phyloP scores from a whole-genome alignment of 352 stramenopile species.

The Phytophthora foliorum region DNA sequence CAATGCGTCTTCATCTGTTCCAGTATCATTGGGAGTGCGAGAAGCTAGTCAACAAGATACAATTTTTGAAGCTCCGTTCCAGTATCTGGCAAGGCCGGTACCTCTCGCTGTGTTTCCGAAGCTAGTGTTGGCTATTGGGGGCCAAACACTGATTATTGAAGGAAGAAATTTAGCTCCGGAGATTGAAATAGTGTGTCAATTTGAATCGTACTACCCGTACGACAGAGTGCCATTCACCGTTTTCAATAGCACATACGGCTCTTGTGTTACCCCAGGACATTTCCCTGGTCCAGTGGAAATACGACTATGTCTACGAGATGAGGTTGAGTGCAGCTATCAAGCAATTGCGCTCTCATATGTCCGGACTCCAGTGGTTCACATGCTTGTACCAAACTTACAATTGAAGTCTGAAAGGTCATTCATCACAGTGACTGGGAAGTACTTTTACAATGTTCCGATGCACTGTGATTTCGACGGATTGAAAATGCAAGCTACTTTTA shows the following conservation, averaged over 20 bases:
- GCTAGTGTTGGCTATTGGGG: conserved; percentile 16
- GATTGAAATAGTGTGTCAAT: conserved; percentile 29
- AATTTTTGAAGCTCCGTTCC: conserved; percentile 42
- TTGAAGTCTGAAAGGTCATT: not conserved
- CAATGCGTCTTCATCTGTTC: conserved; percentile 28
- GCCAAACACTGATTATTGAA: conserved; percentile 23
- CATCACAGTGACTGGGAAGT: conserved; percentile 14
- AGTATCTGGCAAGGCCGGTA: conserved; percentile 26
- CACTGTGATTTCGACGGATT: conserved; percentile 28
- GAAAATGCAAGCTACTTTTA: conserved; percentile 16
- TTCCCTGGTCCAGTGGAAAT: conserved; percentile 36
- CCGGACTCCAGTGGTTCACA: conserved; percentile 15
- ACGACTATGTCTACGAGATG: conserved; percentile 39
- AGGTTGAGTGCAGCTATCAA: conserved; percentile 25
- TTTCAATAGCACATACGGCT: conserved; percentile 41
- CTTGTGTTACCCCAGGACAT: conserved; percentile 44
- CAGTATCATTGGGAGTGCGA: conserved; percentile 31
- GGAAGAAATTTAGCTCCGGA: conserved; percentile 14
- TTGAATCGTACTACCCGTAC: conserved; percentile 36
- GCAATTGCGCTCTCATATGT: conserved; percentile 28
- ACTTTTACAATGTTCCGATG: conserved; percentile 31
- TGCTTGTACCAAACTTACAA: not conserved
- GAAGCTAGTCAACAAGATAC: conserved; percentile 30
- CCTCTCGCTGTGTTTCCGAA: conserved; percentile 12
- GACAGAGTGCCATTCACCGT: conserved; percentile 28